phyloP scores from a whole-genome alignment of 352 stramenopile species.

The Phytopythium mirpurense region DNA sequence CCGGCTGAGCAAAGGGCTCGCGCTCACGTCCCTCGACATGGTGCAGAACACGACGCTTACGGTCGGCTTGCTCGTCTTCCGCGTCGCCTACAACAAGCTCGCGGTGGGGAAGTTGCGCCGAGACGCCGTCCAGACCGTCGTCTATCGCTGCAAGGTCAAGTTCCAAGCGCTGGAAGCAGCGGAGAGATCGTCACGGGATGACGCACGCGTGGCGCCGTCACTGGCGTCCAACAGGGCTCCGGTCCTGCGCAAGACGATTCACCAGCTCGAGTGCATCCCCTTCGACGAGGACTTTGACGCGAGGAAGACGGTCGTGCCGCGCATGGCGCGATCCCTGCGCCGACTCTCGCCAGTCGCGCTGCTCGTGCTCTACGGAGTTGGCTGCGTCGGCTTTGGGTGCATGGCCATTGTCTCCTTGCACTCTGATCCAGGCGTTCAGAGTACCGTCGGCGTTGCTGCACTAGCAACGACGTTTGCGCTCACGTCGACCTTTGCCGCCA shows the following conservation, averaged over 20 bases:
- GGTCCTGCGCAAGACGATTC: neutral
- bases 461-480: neutral
- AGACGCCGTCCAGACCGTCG: conserved; percentile 1
- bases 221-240: neutral
- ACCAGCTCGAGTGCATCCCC: neutral
- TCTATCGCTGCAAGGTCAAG: conserved; percentile 4
- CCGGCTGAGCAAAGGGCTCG: neutral
- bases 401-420: neutral
- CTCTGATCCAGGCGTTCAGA: too few species aligned
- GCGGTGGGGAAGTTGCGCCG: neutral
- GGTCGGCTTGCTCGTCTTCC: conserved; percentile 1
- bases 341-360: neutral
- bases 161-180: neutral
- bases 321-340: neutral
- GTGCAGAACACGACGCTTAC: conserved; percentile 6
- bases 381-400: neutral
- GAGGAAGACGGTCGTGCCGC: neutral
- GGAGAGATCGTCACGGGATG: too few species aligned
- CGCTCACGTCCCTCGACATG: conserved; percentile 3
- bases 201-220: neutral
- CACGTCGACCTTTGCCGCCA: neutral
- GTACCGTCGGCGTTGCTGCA: neutral
- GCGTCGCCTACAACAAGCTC: conserved; percentile 4
- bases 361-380: neutral
- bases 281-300: neutral